phyloP scores from a whole-genome alignment of 345 rosid species.

The rapeseed (Brassica napus) region DNA sequence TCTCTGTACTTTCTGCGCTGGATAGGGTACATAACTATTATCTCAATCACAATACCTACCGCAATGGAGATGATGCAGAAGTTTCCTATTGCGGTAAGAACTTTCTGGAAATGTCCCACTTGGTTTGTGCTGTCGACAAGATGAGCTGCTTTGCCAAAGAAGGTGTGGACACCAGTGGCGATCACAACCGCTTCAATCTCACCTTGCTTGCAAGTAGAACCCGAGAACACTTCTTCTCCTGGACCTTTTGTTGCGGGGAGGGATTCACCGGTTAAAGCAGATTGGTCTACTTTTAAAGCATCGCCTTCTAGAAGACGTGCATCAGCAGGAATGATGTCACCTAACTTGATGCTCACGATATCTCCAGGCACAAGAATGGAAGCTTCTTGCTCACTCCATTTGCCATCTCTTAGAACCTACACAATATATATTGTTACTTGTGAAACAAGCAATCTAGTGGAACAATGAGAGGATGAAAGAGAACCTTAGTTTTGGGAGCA shows the following conservation, averaged over 20 bases:
- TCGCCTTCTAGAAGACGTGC: conserved; percentile 93
- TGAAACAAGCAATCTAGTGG: not conserved
- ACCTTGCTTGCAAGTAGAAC: conserved; percentile 89
- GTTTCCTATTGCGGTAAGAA: conserved; percentile 81
- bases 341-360: conserved; percentile 75
- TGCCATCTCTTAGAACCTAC: conserved; percentile 74
- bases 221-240: conserved; percentile 71
- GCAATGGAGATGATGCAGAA: conserved; percentile 84
- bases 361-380: conserved; percentile 85
- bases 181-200: conserved; percentile 87
- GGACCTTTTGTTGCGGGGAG: conserved; percentile 78
- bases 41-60: conserved; percentile 60
- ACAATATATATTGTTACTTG: not conserved
- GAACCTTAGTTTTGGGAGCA: conserved; percentile 74
- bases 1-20: conserved; percentile 64
- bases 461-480: not conserved
- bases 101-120: conserved; percentile 86
- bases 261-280: conserved; percentile 92
- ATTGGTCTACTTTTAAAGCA: conserved; percentile 77
- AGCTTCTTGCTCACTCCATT: conserved; percentile 77
- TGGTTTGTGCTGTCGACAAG: conserved; percentile 86
- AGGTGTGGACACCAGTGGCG: conserved; percentile 85
- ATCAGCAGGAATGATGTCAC: conserved; percentile 89
- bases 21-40: conserved; percentile 83
- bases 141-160: conserved; percentile 92